These are phyloP conservation scores for Escallonia herrerae DNA, from an alignment of 129 eudicot species.

Conservation along the genomic window DNA sequence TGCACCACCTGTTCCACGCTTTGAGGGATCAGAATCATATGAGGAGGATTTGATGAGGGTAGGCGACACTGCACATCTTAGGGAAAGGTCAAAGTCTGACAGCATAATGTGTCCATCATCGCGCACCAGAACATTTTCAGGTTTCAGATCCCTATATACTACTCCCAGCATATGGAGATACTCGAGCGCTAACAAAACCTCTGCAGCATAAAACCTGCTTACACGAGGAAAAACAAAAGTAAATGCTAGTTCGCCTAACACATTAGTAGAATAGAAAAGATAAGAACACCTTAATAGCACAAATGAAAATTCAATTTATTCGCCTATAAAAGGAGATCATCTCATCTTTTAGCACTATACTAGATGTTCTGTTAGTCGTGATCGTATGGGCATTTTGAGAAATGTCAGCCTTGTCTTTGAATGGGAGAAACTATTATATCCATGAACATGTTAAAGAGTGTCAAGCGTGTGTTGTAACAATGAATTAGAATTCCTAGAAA, in stretches of 20 bases:
- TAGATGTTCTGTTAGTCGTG: too few relatives aligned
- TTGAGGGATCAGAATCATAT: constrained; percentile 44
- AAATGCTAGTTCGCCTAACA: not conserved
- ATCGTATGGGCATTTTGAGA: too few relatives aligned
- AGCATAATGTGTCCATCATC: constrained; percentile 98
- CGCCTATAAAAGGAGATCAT: too few relatives aligned
- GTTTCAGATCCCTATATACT: constrained; percentile 86
- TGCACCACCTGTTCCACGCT: constrained; percentile 32
- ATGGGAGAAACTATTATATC: too few relatives aligned
- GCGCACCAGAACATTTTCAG: constrained; percentile 86
- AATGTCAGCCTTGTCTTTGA: too few relatives aligned
- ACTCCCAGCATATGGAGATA: constrained; percentile 98
- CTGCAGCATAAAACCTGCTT: constrained; percentile 92
- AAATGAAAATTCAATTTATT: too few relatives aligned
- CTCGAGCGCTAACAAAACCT: constrained; percentile 83
- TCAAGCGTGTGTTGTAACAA: too few relatives aligned
- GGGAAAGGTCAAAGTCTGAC: constrained; percentile 88
- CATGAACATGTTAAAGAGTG: too few relatives aligned
- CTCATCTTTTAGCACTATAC: too few relatives aligned
- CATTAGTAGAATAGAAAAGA: too few relatives aligned
- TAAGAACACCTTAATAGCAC: too few relatives aligned
- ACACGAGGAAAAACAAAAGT: not conserved
- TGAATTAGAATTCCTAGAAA: not conserved
- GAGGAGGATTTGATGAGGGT: constrained; percentile 55
- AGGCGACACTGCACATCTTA: constrained; percentile 83